Conservation (phyloP, 768 basidiomycete species). For the Tricholoma sp. region DNA sequence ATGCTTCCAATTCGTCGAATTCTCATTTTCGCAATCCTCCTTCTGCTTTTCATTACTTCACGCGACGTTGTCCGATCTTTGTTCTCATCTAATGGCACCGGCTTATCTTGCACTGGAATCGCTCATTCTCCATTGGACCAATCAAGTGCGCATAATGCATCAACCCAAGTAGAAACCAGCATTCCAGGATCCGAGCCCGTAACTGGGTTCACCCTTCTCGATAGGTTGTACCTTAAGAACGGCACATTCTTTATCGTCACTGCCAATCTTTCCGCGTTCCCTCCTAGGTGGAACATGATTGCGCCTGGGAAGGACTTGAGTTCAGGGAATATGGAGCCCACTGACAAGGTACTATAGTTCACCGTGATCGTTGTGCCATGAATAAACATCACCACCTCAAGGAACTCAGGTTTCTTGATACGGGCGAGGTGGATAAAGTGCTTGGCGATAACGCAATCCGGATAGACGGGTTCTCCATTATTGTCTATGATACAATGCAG, state of each 20-base stretch:
- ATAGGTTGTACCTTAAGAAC: conserved; percentile 68
- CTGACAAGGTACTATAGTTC: conserved; percentile 20
- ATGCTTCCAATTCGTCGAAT: conserved; percentile 11
- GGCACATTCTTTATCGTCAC: conserved; percentile 71
- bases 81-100: not conserved
- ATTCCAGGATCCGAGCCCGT: conserved; percentile 35
- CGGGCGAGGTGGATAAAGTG: conserved; percentile 10
- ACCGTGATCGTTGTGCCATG: not conserved
- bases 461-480: conserved; percentile 14
- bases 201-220: conserved; percentile 70
- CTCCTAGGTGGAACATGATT: conserved; percentile 39
- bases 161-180: conserved; percentile 14
- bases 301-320: conserved; percentile 22
- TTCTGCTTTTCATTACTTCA: not conserved
- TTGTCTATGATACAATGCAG: conserved; percentile 19
- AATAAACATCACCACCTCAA: not conserved
- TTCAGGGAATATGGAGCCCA: conserved; percentile 22
- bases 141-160: conserved; percentile 1
- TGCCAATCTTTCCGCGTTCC: conserved; percentile 31
- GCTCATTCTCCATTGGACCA: not conserved
- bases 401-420: conserved; percentile 18
- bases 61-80: not conserved
- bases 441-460: conserved; percentile 13
- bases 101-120: not conserved
- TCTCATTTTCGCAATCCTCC: conserved; percentile 2